Percentiles rank a stretch among this genome's conserved stretches.
These are phyloP conservation scores for Oxyria digyna DNA, from an alignment of 148 eudicot genomes.

Conservation along the genomic window DNA sequence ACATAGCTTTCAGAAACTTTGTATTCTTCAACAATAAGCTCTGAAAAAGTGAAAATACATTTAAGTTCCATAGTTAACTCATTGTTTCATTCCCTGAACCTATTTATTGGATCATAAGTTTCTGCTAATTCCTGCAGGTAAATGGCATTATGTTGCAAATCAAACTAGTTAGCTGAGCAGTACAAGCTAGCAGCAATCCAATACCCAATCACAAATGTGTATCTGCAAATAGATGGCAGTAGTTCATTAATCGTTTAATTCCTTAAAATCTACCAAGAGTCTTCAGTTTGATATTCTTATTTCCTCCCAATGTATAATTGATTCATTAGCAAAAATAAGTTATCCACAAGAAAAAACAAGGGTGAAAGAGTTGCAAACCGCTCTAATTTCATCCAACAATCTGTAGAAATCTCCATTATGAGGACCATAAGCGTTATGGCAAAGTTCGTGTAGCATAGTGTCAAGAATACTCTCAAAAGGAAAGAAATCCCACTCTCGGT, in stretches of 20 bases:
- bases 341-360: neutral
- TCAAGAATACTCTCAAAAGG: slow-evolving; percentile 60
- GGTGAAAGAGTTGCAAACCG: slow-evolving; percentile 27
- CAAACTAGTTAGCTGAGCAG: too few relatives aligned
- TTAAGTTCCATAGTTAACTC: neutral
- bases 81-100: too few relatives aligned
- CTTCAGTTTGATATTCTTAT: too few relatives aligned
- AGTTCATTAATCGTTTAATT: too few relatives aligned
- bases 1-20: neutral
- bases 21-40: neutral
- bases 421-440: slow-evolving; percentile 71
- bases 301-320: neutral
- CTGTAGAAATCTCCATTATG: slow-evolving; percentile 76
- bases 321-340: neutral
- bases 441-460: slow-evolving; percentile 90
- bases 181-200: too few relatives aligned
- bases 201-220: too few relatives aligned
- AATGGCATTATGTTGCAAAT: too few relatives aligned
- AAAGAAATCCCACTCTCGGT: slow-evolving; percentile 65
- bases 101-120: too few relatives aligned
- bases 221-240: too few relatives aligned
- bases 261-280: too few relatives aligned
- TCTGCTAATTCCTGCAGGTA: too few relatives aligned
- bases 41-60: neutral
- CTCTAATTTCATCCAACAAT: slow-evolving; percentile 69